Evolutionary conservation across 139 green algal species (phyloP).

Genomic region (Tetradesmus obliquus): DNA sequence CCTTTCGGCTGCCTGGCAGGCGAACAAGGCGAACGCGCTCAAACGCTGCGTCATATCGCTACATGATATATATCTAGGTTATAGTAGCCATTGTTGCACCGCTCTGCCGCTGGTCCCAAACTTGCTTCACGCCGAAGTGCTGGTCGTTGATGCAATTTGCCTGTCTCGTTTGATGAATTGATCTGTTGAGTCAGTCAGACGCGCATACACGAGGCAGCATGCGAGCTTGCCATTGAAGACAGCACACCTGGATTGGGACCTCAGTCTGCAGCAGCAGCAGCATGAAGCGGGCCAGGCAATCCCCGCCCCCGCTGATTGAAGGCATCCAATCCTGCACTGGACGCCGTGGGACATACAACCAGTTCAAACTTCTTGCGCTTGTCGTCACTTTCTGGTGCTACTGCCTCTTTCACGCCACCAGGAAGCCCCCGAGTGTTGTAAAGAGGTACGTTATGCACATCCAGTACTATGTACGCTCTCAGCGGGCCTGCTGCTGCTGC

Average conservation of each 20-base stretch:
- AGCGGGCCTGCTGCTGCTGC: constrained; percentile 33
- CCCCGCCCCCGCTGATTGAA: constrained; percentile 51
- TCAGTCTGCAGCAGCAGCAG: background rate
- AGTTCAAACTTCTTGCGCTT: constrained; percentile 74
- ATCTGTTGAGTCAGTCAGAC: background rate
- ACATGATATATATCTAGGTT: no score
- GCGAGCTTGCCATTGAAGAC: background rate
- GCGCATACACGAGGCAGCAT: background rate
- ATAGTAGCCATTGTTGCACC: no score
- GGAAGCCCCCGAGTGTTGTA: constrained; percentile 94
- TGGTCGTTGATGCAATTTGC: no score
- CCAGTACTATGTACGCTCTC: background rate
- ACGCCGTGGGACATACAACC: constrained; percentile 48
- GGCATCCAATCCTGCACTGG: constrained; percentile 44
- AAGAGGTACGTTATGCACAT: constrained; percentile 70
- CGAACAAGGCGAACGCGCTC: no score
- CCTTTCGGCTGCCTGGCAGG: background rate
- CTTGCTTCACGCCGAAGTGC: no score
- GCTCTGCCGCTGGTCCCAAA: no score
- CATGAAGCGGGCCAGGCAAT: background rate
- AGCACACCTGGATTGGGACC: background rate
- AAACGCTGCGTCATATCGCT: no score
- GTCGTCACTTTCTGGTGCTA: constrained; percentile 94
- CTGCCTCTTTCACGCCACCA: constrained; percentile 88
- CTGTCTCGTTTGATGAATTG: background rate